Evolutionary conservation across 2,329 filamentous ascomycete species (phyloP).

Genomic region (Aureobasidium vineae): DNA sequence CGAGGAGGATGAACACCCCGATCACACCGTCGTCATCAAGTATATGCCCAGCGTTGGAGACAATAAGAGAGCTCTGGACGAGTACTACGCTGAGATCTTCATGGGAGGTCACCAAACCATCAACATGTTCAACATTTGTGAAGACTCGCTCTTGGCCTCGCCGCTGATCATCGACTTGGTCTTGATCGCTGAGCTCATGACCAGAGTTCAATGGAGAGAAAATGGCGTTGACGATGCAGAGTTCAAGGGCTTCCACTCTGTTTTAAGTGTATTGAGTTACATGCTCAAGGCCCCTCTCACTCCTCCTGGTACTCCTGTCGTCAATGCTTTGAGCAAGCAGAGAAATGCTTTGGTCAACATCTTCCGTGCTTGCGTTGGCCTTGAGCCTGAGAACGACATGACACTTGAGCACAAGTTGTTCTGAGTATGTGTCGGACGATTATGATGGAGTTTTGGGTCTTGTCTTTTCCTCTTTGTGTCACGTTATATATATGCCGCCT

Average conservation of each 20-base stretch:
- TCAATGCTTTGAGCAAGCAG: conserved; percentile 96
- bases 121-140: conserved; percentile 97
- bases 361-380: conserved; percentile 93
- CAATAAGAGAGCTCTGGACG: conserved; percentile 97
- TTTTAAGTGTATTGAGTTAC: conserved; percentile 95
- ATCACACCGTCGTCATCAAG: conserved; percentile 99
- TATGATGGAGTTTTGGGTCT: background rate
- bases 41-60: conserved; percentile 99
- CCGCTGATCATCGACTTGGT: conserved; percentile 97
- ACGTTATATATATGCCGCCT: background rate
- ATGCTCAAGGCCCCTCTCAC: conserved; percentile 97
- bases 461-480: background rate
- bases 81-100: conserved; percentile 99
- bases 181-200: conserved; percentile 95
- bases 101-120: conserved; percentile 98
- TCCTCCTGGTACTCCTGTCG: conserved; percentile 88
- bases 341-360: conserved; percentile 94
- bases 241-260: conserved; percentile 93
- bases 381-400: conserved; percentile 98
- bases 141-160: conserved; percentile 93
- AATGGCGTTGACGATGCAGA: conserved; percentile 52
- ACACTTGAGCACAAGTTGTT: conserved; percentile 98
- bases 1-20: conserved; percentile 87
- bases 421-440: conserved; percentile 28
- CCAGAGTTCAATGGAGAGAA: conserved; percentile 85